Evolutionary conservation across 345 rosid species (phyloP), one percentile per base, ranked within the genome.

Genomic region (Garcia nutans): DNA sequence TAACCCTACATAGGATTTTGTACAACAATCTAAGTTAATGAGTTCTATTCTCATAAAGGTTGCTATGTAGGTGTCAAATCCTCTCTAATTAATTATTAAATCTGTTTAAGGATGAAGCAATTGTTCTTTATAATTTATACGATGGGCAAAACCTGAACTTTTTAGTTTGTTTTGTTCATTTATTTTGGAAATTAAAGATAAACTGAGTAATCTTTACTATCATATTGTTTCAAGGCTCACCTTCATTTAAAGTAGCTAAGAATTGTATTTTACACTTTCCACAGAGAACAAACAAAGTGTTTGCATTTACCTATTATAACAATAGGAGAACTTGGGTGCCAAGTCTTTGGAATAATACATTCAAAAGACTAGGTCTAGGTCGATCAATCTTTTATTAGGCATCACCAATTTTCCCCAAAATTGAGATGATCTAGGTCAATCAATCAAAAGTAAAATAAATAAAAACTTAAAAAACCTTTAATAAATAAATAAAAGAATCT

Each of bases 41-140:
- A 90, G 97, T 80, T 88, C 90, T 20, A 90, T 87, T 72, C 85
- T 96, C 60, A 97, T 96, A 8, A 92, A 93, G 74, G 96, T 95
- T 77, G 99, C 99, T 59, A 92, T 93, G 83, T 96, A 96, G 97
- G 95, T 90, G 2, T 54, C 2, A 1, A 41, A 13, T 65, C 60
- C 62, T 19, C 10, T 58, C 10, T 6, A 19, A 23, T 60, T 22
- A 10, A 28, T 10, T 60, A 8, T 2, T 26, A 12, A 3, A 61
- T 28, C 2, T 52, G 19, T 52, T 59, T 33, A 3, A 5, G 13
- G 16, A 3, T 59, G 64, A 59, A 59, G 13, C 1, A 10, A 33
- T 33, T 59, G 33, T 23, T 9, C 28, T 23, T 28, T 28, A 28
- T 28, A 28, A 1, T 28, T 23, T 23, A 2, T 12, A 52, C 13